Conservation (phyloP, 2,329 filamentous ascomycete species). For the Apiospora sp. region DNA sequence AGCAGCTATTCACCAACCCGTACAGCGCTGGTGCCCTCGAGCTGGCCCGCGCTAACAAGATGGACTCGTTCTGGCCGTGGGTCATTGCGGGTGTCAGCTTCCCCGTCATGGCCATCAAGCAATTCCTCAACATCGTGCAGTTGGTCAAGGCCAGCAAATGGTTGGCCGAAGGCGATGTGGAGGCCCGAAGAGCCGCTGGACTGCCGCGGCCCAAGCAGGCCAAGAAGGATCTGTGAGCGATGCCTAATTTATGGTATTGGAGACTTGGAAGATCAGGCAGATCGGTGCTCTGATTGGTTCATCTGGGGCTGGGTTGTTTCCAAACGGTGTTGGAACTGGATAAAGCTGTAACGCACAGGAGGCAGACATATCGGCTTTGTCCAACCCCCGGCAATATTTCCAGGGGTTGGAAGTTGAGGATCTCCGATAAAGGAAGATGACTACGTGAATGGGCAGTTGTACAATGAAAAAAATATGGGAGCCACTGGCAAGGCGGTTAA, state of each 20-base stretch:
- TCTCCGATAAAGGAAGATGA: background rate
- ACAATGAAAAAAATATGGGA: background rate
- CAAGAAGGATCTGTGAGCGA: slow-evolving; percentile 32
- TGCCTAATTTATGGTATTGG: background rate
- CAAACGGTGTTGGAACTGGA: background rate
- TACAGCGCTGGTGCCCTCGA: slow-evolving; percentile 94
- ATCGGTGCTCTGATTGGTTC: background rate
- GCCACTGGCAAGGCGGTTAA: background rate
- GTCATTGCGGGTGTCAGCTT: slow-evolving; percentile 81
- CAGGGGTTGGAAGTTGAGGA: background rate
- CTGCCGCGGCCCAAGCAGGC: slow-evolving; percentile 52
- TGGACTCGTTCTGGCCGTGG: slow-evolving; percentile 73
- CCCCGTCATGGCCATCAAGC: slow-evolving; percentile 90
- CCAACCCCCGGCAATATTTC: background rate
- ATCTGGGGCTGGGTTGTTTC: background rate
- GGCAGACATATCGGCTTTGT: background rate
- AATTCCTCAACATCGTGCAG: slow-evolving; percentile 93
- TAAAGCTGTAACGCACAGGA: background rate
- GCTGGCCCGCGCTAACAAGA: slow-evolving; percentile 92
- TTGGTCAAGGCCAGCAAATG: slow-evolving; percentile 91
- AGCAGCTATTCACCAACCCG: slow-evolving; percentile 83
- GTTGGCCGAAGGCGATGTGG: slow-evolving; percentile 89
- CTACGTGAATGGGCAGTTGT: background rate
- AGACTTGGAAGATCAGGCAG: background rate
- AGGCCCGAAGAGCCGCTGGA: slow-evolving; percentile 64